Conservation (phyloP, 345 rosid genomes). For the rapeseed (Brassica napus) region Da-Ae NC_063442.1:42552001-42552500, state of each 20-base stretch:
- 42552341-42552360: conserved; percentile 80
- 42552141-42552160: conserved; percentile 36
- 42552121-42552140: conserved; percentile 46
- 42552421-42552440: conserved; percentile 43
- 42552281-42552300: neutral
- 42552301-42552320: no score
- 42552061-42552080: neutral
- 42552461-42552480: conserved; percentile 35
- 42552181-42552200: conserved; percentile 96
- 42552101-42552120: conserved; percentile 3
- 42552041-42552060: conserved; percentile 47
- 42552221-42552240: conserved; percentile 74
- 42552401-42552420: conserved; percentile 69
- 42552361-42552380: conserved; percentile 59
- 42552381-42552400: conserved; percentile 86
- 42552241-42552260: conserved; percentile 82
- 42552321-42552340: conserved; percentile 10
- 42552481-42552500: neutral
- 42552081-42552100: conserved; percentile 1
- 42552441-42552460: conserved; percentile 81
- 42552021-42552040: conserved; percentile 38
- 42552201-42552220: conserved; percentile 77
- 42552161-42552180: conserved; percentile 89
- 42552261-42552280: conserved; percentile 87
- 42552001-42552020: conserved; percentile 26